A percentile compares a stretch with the other conserved stretches of the same genome.
Evolutionary conservation across 2,329 filamentous ascomycete species (phyloP).

Genomic region (Botrytis pseudocinerea): DNA sequence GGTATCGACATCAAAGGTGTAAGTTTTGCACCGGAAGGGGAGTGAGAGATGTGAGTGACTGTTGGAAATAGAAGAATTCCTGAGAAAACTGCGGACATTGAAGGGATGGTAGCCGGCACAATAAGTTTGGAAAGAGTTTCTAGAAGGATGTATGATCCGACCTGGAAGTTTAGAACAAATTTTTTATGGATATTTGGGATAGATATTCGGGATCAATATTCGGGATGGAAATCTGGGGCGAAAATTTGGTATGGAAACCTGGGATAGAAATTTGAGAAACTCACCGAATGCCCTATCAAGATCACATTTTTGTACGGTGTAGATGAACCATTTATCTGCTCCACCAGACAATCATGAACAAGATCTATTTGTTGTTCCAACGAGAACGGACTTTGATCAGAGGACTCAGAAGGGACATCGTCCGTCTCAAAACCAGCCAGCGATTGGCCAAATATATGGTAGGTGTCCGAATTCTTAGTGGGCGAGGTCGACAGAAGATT

Average conservation of each 20-base stretch:
- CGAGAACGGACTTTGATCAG: slow-evolving; percentile 42
- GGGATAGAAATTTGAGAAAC: slow-evolving; percentile 57
- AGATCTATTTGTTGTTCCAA: slow-evolving; percentile 54
- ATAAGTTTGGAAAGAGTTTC: slow-evolving; percentile 57
- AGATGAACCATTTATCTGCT: slow-evolving; percentile 33
- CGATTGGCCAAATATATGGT: slow-evolving; percentile 58
- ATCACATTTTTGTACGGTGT: slow-evolving; percentile 58
- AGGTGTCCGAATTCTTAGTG: slow-evolving; percentile 36
- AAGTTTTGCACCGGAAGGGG: slow-evolving; percentile 58
- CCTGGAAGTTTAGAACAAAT: slow-evolving; percentile 51
- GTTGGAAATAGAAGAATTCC: slow-evolving; percentile 74
- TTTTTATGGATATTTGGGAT: slow-evolving; percentile 63
- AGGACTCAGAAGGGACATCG: slow-evolving; percentile 45
- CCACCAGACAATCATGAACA: slow-evolving; percentile 28
- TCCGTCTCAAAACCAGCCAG: slow-evolving; percentile 57
- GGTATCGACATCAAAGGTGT: slow-evolving; percentile 45
- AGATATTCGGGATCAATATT: too few species aligned
- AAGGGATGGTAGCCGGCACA: slow-evolving; percentile 25
- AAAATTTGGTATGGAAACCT: too few species aligned
- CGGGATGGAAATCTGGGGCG: too few species aligned
- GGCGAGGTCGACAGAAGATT: slow-evolving; percentile 49
- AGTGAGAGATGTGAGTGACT: slow-evolving; percentile 67
- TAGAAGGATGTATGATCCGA: slow-evolving; percentile 67
- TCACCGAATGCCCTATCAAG: slow-evolving; percentile 73
- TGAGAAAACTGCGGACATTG: slow-evolving; percentile 33